Conservation (phyloP, 441 rosid genomes). For the Breynia disticha region DNA sequence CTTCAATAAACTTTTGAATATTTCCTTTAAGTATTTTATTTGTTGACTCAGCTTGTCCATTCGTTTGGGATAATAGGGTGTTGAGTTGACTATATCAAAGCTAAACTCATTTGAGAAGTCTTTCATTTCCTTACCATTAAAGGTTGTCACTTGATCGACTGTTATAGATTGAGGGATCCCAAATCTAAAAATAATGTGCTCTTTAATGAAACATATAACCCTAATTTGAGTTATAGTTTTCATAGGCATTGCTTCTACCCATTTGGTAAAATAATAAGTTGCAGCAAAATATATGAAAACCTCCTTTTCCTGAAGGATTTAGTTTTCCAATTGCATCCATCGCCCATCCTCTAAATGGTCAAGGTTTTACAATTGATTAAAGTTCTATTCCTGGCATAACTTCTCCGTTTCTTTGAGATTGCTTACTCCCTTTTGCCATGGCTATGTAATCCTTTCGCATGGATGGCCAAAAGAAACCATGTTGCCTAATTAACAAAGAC, state of each 20-base stretch:
- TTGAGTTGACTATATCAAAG: too few species aligned
- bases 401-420: neutral
- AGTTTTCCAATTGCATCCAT: neutral
- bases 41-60: too few species aligned
- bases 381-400: neutral
- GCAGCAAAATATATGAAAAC: neutral
- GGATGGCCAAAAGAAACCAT: too few species aligned
- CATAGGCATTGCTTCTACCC: neutral
- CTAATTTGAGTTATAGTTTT: neutral
- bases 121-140: neutral
- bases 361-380: neutral
- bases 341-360: neutral
- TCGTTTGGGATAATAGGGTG: too few species aligned
- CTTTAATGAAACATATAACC: neutral
- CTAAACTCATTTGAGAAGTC: too few species aligned
- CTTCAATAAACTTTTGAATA: too few species aligned
- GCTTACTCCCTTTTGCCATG: conserved; percentile 3
- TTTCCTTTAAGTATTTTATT: too few species aligned
- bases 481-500: too few species aligned
- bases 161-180: neutral
- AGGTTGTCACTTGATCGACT: neutral
- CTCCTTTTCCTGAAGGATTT: neutral
- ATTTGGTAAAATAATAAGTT: neutral
- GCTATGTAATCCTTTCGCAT: neutral
- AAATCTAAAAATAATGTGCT: neutral